Evolutionary conservation across 768 basidiomycete species (phyloP), one percentile per base, ranked within the genome.

Genomic region (Amanita molliuscula): DNA sequence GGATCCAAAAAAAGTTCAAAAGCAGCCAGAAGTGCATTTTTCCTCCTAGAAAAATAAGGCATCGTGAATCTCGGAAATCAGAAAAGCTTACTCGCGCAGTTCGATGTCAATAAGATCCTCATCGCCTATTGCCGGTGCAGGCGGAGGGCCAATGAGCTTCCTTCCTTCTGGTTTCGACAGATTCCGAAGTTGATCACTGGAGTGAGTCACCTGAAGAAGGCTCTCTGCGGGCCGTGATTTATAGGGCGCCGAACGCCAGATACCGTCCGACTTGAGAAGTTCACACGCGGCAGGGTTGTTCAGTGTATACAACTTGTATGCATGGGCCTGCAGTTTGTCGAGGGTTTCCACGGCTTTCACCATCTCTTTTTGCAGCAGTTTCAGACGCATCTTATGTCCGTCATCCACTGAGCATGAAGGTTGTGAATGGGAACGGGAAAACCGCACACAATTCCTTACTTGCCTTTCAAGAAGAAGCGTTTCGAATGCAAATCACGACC

Each of bases 401-500:
- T 59, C 56, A 25, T 67, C 65, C 49, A 55, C 65, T 66, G 47
- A 23, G 10, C 8, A 8, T 20, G 8, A 4, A 67, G 18, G 18
- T n/a, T n/a, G 5, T 6, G 7, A 18, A 16, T 15, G 7, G 6
- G 4, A 37, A 8, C 1, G 36, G 6, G 18, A 8, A 18, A 15
- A 16, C 15, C 8, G 5, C 16, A 36, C 3, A 9, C 9, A 37
- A 36, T 36, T 3, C 7, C 6, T 13, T 3, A 37, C 36, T 37
- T 37, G n/a, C 36, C 18, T 37, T 37, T 37, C 18, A 37, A 20
- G 7, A 37, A 37, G 18, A 37, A 68, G 2, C 65, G 57, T n/a
- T 40, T 54, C 6, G 56, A 53, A 31, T 68, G 67, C 21, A 67
- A 57, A 1, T 61, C 54, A 25, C 65, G 52, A 0, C 68, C 67